Conservation (phyloP, 164 flowering plant species). For the Taxillus chinensis region DNA sequence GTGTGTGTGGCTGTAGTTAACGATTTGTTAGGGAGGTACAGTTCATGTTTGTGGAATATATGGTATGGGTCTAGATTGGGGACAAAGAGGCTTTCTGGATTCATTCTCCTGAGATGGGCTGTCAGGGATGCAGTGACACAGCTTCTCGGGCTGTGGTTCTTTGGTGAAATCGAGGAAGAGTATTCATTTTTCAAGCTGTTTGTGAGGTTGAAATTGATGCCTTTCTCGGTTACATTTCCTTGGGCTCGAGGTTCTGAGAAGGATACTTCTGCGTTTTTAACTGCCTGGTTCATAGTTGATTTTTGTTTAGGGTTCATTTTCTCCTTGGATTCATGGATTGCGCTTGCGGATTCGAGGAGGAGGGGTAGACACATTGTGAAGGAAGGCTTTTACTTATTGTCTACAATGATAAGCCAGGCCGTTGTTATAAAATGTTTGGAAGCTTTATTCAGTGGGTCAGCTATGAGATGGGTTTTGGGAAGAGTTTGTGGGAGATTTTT, state of each 20-base stretch:
- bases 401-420: constrained; percentile 58
- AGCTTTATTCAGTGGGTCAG: constrained; percentile 51
- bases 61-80: constrained; percentile 71
- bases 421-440: constrained; percentile 68
- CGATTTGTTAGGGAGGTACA: constrained; percentile 39
- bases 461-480: constrained; percentile 42
- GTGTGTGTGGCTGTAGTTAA: constrained; percentile 60
- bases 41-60: constrained; percentile 31
- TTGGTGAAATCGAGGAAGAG: constrained; percentile 87
- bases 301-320: constrained; percentile 49
- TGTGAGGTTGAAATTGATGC: constrained; percentile 86
- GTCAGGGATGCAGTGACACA: constrained; percentile 88
- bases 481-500: constrained; percentile 36
- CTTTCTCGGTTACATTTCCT: constrained; percentile 63
- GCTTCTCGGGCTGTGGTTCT: constrained; percentile 76
- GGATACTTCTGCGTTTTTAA: constrained; percentile 60
- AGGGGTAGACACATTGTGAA: constrained; percentile 68
- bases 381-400: constrained; percentile 76
- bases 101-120: constrained; percentile 88
- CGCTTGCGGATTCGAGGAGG: constrained; percentile 61
- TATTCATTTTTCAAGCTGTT: constrained; percentile 72
- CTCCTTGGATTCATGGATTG: constrained; percentile 84
- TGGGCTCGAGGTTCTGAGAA: constrained; percentile 56
- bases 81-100: constrained; percentile 60
- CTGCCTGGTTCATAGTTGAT: constrained; percentile 66